Evolutionary conservation across 1,284 basidiomycete species (phyloP).

Genomic region (Phlebopus sp.): DNA sequence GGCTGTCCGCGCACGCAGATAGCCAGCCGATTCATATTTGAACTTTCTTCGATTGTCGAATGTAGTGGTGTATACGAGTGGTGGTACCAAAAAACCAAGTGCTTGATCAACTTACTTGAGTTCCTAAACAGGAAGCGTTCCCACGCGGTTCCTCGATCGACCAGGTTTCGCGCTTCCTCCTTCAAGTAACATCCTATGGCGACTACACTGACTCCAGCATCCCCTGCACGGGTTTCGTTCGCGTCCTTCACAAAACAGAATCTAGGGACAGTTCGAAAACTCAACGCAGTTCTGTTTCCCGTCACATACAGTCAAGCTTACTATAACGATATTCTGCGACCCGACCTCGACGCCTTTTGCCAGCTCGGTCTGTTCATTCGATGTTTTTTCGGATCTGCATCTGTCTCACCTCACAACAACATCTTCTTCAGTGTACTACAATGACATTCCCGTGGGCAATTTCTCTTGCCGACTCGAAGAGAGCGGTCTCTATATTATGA

Average conservation of each 20-base stretch:
- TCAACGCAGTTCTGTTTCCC: constrained; percentile 78
- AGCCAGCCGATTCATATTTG: not conserved
- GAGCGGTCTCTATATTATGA: constrained; percentile 76
- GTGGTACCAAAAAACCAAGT: constrained; percentile 1
- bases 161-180: constrained; percentile 10
- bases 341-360: constrained; percentile 76
- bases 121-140: constrained; percentile 13
- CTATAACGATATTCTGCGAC: constrained; percentile 67
- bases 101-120: not conserved
- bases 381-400: constrained; percentile 7
- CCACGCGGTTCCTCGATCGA: constrained; percentile 20
- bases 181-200: constrained; percentile 16
- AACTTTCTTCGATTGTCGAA: no score
- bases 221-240: constrained; percentile 57
- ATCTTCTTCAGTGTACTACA: constrained; percentile 66
- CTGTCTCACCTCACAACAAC: constrained; percentile 25
- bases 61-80: not conserved
- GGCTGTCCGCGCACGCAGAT: not conserved
- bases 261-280: constrained; percentile 75
- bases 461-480: constrained; percentile 77
- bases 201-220: constrained; percentile 21
- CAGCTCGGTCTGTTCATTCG: constrained; percentile 57
- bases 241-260: constrained; percentile 75
- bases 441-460: constrained; percentile 80
- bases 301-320: constrained; percentile 82